Conservation (phyloP, 2,329 filamentous ascomycete genomes). For the Alternaria longipes region DNA sequence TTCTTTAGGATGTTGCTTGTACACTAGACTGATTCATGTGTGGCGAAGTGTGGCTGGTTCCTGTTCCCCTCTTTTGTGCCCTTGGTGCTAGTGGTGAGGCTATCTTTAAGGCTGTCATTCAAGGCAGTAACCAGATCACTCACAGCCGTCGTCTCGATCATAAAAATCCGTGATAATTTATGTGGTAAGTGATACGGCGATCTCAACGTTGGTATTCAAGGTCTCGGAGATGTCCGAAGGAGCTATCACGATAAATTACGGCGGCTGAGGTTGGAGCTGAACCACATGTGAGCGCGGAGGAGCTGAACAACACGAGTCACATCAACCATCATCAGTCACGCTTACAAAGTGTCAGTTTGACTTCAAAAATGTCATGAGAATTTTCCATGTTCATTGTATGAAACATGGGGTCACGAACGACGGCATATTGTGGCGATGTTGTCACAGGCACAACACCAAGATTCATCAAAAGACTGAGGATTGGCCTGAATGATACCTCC, state of each 20-base stretch:
- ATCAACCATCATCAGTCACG: neutral
- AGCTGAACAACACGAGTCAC: neutral
- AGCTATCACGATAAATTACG: neutral
- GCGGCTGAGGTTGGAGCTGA: conserved; percentile 8
- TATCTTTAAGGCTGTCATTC: neutral
- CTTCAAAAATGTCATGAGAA: neutral
- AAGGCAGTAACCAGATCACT: neutral
- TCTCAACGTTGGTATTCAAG: neutral
- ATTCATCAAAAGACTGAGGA: neutral
- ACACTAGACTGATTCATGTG: neutral
- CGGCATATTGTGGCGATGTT: neutral
- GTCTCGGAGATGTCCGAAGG: conserved; percentile 1
- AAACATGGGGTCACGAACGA: neutral
- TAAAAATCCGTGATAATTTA: neutral
- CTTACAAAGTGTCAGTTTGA: neutral
- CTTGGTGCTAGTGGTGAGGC: conserved; percentile 7
- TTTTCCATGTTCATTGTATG: no score
- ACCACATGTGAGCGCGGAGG: neutral
- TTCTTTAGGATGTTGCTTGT: neutral
- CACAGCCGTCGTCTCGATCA: neutral
- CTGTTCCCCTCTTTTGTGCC: neutral
- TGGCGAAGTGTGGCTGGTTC: neutral
- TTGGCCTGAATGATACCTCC: neutral
- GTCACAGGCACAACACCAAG: neutral
- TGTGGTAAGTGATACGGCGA: neutral